Evolutionary conservation across 139 green algal species (phyloP).

Genomic region (Closterium sp.): DNA sequence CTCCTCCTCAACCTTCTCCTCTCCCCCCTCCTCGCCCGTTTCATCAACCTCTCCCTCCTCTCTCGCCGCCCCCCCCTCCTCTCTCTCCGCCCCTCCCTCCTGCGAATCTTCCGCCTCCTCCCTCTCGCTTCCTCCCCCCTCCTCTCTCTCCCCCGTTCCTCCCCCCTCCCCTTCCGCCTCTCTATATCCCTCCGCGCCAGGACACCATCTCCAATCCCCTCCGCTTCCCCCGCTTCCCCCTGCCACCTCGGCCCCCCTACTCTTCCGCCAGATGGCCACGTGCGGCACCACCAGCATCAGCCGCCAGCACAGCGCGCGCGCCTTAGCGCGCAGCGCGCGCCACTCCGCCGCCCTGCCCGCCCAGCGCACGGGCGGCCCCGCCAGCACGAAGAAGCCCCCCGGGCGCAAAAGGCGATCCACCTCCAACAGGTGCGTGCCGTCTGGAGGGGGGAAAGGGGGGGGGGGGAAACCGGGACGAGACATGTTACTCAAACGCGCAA

Average conservation of each 20-base stretch:
- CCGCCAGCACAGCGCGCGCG: background rate
- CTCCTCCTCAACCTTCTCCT: no score
- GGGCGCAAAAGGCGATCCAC: slow-evolving; percentile 33
- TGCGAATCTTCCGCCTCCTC: background rate
- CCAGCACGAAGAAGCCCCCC: slow-evolving; percentile 31
- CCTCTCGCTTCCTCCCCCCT: background rate
- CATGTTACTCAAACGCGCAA: no score
- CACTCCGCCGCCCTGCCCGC: background rate
- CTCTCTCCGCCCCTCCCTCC: no score
- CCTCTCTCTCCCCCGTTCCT: background rate
- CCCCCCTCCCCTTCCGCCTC: no score
- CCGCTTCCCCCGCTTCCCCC: background rate
- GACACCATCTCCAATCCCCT: background rate
- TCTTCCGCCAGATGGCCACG: background rate
- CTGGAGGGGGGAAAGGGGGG: background rate
- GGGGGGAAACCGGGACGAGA: no score
- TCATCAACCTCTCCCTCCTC: background rate
- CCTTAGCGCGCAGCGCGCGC: background rate
- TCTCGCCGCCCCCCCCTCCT: no score
- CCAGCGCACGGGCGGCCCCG: slow-evolving; percentile 28
- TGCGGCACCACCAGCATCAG: background rate
- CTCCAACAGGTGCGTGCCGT: slow-evolving; percentile 33
- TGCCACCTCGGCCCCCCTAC: background rate
- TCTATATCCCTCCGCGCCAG: no score
- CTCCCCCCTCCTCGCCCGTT: no score